Percentiles rank a stretch among this genome's conserved stretches.
phyloP scores from a whole-genome alignment of 805 yeast species.

The Saturnispora hagleri region DNA sequence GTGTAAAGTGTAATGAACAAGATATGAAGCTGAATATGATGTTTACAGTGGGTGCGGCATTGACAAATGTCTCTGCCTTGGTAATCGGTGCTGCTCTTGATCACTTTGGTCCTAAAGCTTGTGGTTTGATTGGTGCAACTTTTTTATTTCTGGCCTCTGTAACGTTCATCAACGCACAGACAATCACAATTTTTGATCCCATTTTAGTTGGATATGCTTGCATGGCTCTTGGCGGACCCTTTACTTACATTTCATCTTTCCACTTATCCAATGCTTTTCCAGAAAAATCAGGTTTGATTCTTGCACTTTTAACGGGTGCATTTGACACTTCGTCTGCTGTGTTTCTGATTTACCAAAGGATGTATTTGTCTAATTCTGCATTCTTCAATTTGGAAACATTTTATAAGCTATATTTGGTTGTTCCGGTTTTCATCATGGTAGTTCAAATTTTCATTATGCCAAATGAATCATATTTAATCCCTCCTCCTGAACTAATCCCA shows the following conservation, averaged over 20 bases:
- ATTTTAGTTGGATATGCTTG: slow-evolving; percentile 42
- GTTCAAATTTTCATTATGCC: slow-evolving; percentile 43
- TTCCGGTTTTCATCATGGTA: slow-evolving; percentile 40
- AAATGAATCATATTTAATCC: slow-evolving; percentile 38
- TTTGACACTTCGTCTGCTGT: slow-evolving; percentile 52
- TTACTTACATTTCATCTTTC: slow-evolving; percentile 45
- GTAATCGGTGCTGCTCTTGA: slow-evolving; percentile 42
- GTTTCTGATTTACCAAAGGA: slow-evolving; percentile 37
- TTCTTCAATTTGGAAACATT: slow-evolving; percentile 34
- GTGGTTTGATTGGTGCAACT: slow-evolving; percentile 43
- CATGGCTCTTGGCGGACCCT: slow-evolving; percentile 53
- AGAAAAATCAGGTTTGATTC: slow-evolving; percentile 39
- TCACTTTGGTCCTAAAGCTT: slow-evolving; percentile 41
- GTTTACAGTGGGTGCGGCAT: slow-evolving; percentile 49
- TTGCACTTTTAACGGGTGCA: slow-evolving; percentile 49
- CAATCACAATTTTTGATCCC: slow-evolving; percentile 35
- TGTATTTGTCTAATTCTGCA: slow-evolving; percentile 28
- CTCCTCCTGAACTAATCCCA: slow-evolving; percentile 28
- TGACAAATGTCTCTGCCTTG: slow-evolving; percentile 47
- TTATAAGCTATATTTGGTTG: slow-evolving; percentile 38
- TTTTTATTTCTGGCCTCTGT: slow-evolving; percentile 38
- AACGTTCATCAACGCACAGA: slow-evolving; percentile 34
- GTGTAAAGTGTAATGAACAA: slow-evolving; percentile 41
- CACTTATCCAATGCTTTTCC: slow-evolving; percentile 52
- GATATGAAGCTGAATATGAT: slow-evolving; percentile 48